phyloP scores from a whole-genome alignment of 129 eudicot genomes.

The Flaveria bidentis region DNA sequence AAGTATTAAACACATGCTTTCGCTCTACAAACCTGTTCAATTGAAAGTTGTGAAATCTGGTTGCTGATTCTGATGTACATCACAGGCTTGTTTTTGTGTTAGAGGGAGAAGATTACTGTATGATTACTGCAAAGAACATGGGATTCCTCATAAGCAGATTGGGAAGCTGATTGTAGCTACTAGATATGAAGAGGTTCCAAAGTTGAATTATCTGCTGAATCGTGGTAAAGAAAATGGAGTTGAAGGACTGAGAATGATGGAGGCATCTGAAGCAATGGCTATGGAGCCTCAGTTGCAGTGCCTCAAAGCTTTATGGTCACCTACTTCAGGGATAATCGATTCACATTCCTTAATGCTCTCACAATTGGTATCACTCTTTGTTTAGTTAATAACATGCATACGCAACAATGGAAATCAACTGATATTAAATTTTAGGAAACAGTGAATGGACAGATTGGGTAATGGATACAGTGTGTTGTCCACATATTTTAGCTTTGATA shows the following conservation, averaged over 20 bases:
- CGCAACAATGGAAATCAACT: background rate
- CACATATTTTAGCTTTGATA: background rate
- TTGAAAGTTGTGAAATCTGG: background rate
- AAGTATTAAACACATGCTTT: background rate
- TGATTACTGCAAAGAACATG: slow-evolving; percentile 60
- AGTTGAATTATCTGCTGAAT: slow-evolving; percentile 52
- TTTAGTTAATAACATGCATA: background rate
- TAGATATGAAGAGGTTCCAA: slow-evolving; percentile 64
- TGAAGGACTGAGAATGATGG: slow-evolving; percentile 69
- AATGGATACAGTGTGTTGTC: background rate
- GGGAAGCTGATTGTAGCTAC: slow-evolving; percentile 92
- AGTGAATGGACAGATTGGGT: background rate
- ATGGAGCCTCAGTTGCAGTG: slow-evolving; percentile 83
- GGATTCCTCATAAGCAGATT: slow-evolving; percentile 77
- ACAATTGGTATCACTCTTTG: slow-evolving; percentile 47
- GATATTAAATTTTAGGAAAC: background rate
- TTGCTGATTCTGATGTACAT: background rate
- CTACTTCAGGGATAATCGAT: slow-evolving; percentile 85
- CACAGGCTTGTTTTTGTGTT: slow-evolving; percentile 79
- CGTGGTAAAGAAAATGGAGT: slow-evolving; percentile 82
- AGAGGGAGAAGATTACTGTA: slow-evolving; percentile 76
- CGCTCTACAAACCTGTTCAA: background rate
- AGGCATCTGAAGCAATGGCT: slow-evolving; percentile 63
- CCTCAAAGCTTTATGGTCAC: slow-evolving; percentile 69
- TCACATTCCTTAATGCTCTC: slow-evolving; percentile 82